These are phyloP conservation scores for Globisporangium paddicum DNA, from an alignment of 352 stramenopile genomes.

Conservation along the genomic window DNA sequence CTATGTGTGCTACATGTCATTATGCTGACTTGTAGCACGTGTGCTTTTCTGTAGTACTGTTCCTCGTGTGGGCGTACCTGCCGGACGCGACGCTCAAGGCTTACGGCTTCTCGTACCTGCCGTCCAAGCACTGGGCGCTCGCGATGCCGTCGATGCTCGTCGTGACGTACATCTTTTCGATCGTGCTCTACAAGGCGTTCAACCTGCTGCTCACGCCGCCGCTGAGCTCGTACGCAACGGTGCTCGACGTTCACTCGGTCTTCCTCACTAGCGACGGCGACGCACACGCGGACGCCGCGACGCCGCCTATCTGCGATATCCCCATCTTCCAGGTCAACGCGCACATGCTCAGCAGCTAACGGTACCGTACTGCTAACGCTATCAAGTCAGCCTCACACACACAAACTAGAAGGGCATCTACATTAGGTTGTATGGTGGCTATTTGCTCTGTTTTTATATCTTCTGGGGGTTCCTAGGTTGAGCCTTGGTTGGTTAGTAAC, in stretches of 20 bases:
- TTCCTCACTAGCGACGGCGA: conserved; percentile 24
- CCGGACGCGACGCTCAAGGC: conserved; percentile 68
- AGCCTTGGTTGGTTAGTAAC: background rate
- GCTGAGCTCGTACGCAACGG: conserved; percentile 74
- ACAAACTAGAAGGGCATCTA: conserved; percentile 1
- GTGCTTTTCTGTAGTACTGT: conserved; percentile 47
- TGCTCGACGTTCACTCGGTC: conserved; percentile 69
- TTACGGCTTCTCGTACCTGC: conserved; percentile 87
- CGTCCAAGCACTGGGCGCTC: conserved; percentile 88
- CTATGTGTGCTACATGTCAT: no score
- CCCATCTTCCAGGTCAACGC: conserved; percentile 68
- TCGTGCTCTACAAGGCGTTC: conserved; percentile 80
- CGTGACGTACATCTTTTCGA: conserved; percentile 76
- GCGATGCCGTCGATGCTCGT: conserved; percentile 82
- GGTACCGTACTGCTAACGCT: background rate
- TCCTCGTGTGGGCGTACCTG: conserved; percentile 87
- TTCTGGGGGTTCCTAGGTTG: background rate
- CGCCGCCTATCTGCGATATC: conserved; percentile 73
- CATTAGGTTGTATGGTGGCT: conserved; percentile 10
- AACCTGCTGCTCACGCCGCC: conserved; percentile 73
- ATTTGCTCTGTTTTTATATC: conserved; percentile 14
- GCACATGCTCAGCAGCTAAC: conserved; percentile 21
- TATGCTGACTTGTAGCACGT: no score
- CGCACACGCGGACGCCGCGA: conserved; percentile 49
- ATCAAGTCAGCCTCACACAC: background rate